Evolutionary conservation across 1,284 basidiomycete species (phyloP), one percentile per base, ranked within the genome.

Genomic region (Microbotryum scabiosae): DNA sequence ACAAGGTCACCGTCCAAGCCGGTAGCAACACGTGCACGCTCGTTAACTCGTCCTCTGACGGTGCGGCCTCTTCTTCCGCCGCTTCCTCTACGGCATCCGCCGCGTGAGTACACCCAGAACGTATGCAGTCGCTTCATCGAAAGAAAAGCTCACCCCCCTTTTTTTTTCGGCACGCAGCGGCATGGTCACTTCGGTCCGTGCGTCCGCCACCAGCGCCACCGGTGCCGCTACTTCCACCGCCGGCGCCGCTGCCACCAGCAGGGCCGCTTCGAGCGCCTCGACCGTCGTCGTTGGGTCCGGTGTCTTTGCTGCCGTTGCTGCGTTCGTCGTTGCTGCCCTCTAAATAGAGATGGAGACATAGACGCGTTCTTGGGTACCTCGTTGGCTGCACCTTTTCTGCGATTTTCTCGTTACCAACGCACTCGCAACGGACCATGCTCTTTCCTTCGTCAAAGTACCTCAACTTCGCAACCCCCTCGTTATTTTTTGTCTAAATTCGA

Each of bases 1-100:
- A 41, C 12, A 41, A 41, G 36, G 59, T 61, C 51, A 59, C 54
- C 54, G 49, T 65, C 41, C 46, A 52, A 23, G 57, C 57, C 51
- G 64, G 64, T 14, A 53, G 54, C 3, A 51, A 49, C 23, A 58
- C 61, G 10, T 52, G 51, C 51, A 41, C 36, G 2, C 44, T 49
- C 53, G 28, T 60, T 56, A 52, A 48, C 58, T 51, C 56, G 28
- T 32, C 25, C 45, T 54, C 56, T 20, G 18, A 49, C 18, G 54
- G 25, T 23, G 36, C 49, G 6, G 5, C 61, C n/a, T 20, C 54
- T 16, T 28, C 47, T n/a, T 25, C 25, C 20, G 51, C 25, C 18
- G 23, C 21, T 32, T 14, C 51, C 25, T 6, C 51, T 5, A 20
- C 23, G n/a, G 12, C 21, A 16, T 49, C 47, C 21, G 21, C 47